Evolutionary conservation across 768 basidiomycete species (phyloP), one percentile per base, ranked within the genome.

Genomic region (Pleurotus cornucopiae): DNA sequence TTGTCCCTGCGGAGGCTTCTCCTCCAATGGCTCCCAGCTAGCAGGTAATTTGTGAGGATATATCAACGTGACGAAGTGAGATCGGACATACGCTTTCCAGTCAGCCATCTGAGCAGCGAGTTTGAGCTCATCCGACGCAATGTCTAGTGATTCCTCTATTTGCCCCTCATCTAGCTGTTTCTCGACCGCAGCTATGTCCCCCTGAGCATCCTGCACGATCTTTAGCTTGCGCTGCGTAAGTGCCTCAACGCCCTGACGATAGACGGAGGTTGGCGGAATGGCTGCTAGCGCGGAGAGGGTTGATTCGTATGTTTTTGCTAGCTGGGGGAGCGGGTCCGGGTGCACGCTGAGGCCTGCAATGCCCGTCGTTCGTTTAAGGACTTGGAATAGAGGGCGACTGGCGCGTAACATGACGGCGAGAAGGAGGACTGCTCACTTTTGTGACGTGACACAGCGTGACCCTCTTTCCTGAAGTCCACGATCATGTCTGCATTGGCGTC

Each of bases 11-110:
- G 84, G 83, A 20, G 92, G 83, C 57, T 84, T 86, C 68, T 92
- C 88, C 66, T 88, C 88, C 59, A 97, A 73, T 13, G 90, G 79
- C 68, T 96, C 94, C 94, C 93, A 97, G 39, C 95, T 94, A 62
- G 45, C 57, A 18, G 3, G 59, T 51, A 41, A 47, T 59, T 52
- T 57, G 57, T 54, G 45, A 49, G 56, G 20, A 56, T 41, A 40
- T 13, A 25, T 25, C 30, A 9, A 34, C 6, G 30, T 34, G 30
- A n/a, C 7, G 12, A 39, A 9, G 25, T 48, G 59, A n/a, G 45
- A 49, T 54, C 53, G 38, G 53, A 88, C 94, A 70, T 69, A 98
- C 95, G 90, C 83, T 75, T 95, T 96, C 94, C 93, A 98, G 66
- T 94, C 88, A n/a, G 87, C 66, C 88, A 97, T 90, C 72, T 90